phyloP scores from a whole-genome alignment of 2,329 filamentous ascomycete species.

The Diaporthe sp. region DNA sequence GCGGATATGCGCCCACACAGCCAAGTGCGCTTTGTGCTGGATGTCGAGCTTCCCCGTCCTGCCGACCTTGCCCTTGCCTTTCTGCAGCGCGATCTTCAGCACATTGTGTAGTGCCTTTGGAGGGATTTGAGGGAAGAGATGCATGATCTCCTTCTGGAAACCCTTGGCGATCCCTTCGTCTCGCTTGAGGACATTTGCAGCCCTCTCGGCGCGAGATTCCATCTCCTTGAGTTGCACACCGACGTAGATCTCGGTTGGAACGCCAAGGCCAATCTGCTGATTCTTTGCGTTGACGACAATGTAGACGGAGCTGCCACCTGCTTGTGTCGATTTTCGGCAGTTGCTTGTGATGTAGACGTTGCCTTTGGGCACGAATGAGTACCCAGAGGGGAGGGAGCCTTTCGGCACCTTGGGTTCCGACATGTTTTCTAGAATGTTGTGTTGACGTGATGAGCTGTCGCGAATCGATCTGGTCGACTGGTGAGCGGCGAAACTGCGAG shows the following conservation, averaged over 20 bases:
- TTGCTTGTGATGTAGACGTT: conserved; percentile 58
- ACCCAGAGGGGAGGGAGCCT: conserved; percentile 54
- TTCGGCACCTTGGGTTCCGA: conserved; percentile 21
- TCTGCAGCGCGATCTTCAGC: conserved; percentile 59
- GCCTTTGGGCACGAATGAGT: conserved; percentile 58
- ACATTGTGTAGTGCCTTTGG: conserved; percentile 50
- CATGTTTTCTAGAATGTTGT: not conserved
- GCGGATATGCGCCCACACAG: conserved; percentile 63
- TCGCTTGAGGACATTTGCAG: conserved; percentile 49
- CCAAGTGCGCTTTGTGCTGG: conserved; percentile 58
- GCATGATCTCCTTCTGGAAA: conserved; percentile 53
- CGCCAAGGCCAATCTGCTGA: conserved; percentile 55
- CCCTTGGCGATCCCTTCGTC: conserved; percentile 51
- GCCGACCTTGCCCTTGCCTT: conserved; percentile 63
- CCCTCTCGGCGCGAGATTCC: conserved; percentile 51
- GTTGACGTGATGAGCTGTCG: not conserved
- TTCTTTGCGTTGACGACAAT: conserved; percentile 50
- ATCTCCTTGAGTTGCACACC: conserved; percentile 49
- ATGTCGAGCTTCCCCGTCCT: conserved; percentile 56
- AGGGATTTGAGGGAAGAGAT: conserved; percentile 59
- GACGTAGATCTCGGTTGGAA: conserved; percentile 52
- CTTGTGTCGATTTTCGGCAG: conserved; percentile 56
- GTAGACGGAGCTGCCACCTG: conserved; percentile 52
- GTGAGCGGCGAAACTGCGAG: not conserved
- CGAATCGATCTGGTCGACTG: not conserved